Evolutionary conservation across 2,329 filamentous ascomycete genomes (phyloP).

Genomic region (Plenodomus tracheiphilus): DNA sequence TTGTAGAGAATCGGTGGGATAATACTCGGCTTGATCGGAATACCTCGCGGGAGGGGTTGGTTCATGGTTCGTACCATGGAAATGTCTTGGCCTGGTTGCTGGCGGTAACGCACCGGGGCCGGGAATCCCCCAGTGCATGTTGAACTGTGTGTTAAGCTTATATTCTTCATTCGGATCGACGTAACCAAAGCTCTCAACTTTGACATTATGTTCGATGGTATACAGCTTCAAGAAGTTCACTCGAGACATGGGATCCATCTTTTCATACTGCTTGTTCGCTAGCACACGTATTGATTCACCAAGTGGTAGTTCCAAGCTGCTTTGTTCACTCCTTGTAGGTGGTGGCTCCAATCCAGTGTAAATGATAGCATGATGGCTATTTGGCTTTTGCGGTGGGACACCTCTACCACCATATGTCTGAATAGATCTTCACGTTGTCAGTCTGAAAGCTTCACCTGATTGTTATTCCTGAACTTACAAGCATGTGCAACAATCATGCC

Average conservation of each 20-base stretch:
- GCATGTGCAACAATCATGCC: slow-evolving; percentile 14
- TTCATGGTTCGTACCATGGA: neutral
- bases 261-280: slow-evolving; percentile 4
- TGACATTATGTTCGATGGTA: slow-evolving; percentile 36
- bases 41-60: too few species aligned
- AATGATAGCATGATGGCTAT: slow-evolving; percentile 25
- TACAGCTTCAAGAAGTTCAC: slow-evolving; percentile 31
- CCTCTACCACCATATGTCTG: slow-evolving; percentile 23
- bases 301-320: too few species aligned
- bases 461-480: too few species aligned
- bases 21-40: too few species aligned
- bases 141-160: slow-evolving; percentile 13
- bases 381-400: slow-evolving; percentile 8
- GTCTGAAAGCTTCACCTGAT: too few species aligned
- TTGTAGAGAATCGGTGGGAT: too few species aligned
- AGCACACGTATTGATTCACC: neutral
- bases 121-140: slow-evolving; percentile 7
- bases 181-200: slow-evolving; percentile 27
- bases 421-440: slow-evolving; percentile 27
- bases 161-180: slow-evolving; percentile 13
- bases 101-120: neutral
- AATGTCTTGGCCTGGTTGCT: neutral
- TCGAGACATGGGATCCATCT: slow-evolving; percentile 23
- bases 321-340: too few species aligned
- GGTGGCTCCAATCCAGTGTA: slow-evolving; percentile 10